Conservation (phyloP, 345 rosid genomes). For the Hypericum androsaemum region DNA sequence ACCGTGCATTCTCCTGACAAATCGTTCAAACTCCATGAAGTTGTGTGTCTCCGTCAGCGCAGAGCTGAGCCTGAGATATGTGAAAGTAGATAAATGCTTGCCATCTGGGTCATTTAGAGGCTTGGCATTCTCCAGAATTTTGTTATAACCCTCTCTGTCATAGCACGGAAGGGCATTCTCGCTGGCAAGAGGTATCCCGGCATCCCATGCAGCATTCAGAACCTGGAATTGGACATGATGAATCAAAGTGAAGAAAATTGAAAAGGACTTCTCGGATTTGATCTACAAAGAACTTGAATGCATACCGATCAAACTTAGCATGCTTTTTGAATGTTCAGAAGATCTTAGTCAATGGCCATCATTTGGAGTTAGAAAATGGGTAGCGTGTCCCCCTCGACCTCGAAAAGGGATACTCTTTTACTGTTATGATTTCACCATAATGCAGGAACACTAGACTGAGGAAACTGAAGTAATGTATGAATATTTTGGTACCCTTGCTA, state of each 20-base stretch:
- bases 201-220: slow-evolving; percentile 92
- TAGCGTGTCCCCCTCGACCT: no score
- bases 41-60: slow-evolving; percentile 69
- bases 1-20: slow-evolving; percentile 93
- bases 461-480: no score
- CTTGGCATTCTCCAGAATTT: slow-evolving; percentile 63
- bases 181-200: slow-evolving; percentile 38
- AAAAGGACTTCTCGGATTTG: no score
- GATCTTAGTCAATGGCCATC: no score
- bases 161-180: slow-evolving; percentile 73
- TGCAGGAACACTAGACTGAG: no score
- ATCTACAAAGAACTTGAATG: no score
- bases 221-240: slow-evolving; percentile 35
- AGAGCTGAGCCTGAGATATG: slow-evolving; percentile 65
- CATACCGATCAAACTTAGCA: no score
- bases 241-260: no score
- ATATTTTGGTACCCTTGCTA: not conserved
- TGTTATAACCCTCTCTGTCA: slow-evolving; percentile 65
- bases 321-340: no score
- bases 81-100: slow-evolving; percentile 62
- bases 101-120: slow-evolving; percentile 73
- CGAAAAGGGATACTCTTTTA: no score
- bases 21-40: slow-evolving; percentile 63
- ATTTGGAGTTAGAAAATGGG: no score
- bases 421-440: no score